A percentile compares a stretch with the other conserved stretches of the same genome.
Conservation (phyloP, 129 eudicot genomes). For the Flaveria sonorensis region DNA sequence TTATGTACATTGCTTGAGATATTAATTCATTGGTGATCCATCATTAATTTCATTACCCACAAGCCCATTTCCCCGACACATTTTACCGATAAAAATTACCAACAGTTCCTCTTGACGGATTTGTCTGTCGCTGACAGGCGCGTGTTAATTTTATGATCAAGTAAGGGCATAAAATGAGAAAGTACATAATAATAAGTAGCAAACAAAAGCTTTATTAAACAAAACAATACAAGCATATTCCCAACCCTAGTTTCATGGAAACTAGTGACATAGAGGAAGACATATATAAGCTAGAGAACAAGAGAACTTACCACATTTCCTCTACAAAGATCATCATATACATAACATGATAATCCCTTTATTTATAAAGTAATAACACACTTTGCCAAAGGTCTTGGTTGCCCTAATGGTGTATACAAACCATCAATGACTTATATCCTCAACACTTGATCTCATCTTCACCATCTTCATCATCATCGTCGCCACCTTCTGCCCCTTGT, state of each 20-base stretch:
- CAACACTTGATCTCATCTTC: slow-evolving; percentile 2
- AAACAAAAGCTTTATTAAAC: slow-evolving; percentile 24
- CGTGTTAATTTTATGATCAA: too few relatives aligned
- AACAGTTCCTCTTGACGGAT: too few relatives aligned
- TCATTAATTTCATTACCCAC: too few relatives aligned
- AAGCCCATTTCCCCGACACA: too few relatives aligned
- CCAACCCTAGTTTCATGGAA: background rate
- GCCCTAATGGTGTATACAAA: slow-evolving; percentile 44
- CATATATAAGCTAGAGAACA: background rate
- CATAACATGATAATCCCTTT: background rate
- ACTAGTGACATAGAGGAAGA: background rate
- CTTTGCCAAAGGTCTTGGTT: slow-evolving; percentile 52
- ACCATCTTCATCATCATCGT: slow-evolving; percentile 12
- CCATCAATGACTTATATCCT: slow-evolving; percentile 28
- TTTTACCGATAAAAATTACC: too few relatives aligned
- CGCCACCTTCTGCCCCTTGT: slow-evolving; percentile 15
- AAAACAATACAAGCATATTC: slow-evolving; percentile 18
- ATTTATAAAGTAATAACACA: slow-evolving; percentile 21
- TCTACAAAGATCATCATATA: slow-evolving; percentile 8
- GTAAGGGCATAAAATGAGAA: background rate
- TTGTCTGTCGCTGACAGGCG: too few relatives aligned
- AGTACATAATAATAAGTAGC: background rate
- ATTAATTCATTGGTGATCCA: too few relatives aligned
- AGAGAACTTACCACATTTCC: slow-evolving; percentile 30
- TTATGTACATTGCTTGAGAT: too few relatives aligned